Evolutionary conservation across 2,329 filamentous ascomycete species (phyloP).

Genomic region (Colletotrichum destructivum): DNA sequence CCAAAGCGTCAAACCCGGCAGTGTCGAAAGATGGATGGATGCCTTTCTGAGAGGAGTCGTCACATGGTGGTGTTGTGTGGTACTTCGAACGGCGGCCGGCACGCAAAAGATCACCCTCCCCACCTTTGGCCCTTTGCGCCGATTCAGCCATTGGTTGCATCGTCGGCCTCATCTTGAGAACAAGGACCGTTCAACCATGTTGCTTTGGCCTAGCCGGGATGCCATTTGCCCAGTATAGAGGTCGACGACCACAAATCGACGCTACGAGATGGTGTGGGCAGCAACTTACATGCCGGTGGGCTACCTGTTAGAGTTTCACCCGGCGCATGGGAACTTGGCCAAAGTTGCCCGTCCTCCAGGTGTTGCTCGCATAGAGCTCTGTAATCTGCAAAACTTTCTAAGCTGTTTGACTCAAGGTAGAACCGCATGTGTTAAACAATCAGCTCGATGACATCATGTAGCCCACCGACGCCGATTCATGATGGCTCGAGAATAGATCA

Average conservation of each 20-base stretch:
- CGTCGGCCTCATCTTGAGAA: neutral
- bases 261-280: constrained; percentile 30
- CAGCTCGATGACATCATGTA: neutral
- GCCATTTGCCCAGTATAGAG: neutral
- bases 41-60: neutral
- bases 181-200: constrained; percentile 1
- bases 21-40: constrained; percentile 5
- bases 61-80: constrained; percentile 2
- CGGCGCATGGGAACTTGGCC: neutral
- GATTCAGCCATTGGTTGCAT: constrained; percentile 29
- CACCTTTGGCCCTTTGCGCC: constrained; percentile 7
- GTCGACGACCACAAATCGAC: constrained; percentile 19
- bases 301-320: constrained; percentile 21
- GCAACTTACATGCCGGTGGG: constrained; percentile 23
- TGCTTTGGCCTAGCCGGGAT: neutral
- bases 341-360: neutral
- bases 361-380: neutral
- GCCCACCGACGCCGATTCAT: neutral
- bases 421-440: no score
- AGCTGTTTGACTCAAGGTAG: neutral
- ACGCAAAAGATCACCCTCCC: neutral
- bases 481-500: neutral
- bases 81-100: constrained; percentile 5
- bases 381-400: neutral
- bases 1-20: constrained; percentile 9